A percentile compares a stretch with the other conserved stretches of the same genome.
phyloP scores from a whole-genome alignment of 495 filamentous ascomycete species.

The Aspergillus sparsus region DNA sequence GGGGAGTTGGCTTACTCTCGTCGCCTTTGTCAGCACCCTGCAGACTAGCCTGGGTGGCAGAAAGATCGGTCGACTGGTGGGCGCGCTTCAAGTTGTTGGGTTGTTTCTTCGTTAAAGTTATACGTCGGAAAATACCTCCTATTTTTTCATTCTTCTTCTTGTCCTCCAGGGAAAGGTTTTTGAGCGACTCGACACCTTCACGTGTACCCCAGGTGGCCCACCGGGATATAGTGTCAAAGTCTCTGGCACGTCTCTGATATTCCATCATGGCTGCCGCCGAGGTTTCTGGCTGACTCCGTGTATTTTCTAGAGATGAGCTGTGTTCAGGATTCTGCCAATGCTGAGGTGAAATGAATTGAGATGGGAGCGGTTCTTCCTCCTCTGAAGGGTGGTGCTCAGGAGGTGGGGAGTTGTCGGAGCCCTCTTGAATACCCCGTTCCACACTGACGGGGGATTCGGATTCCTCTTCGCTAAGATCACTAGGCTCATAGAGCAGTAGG shows the following conservation, averaged over 20 bases:
- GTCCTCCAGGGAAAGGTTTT: conserved; percentile 59
- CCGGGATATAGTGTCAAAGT: conserved; percentile 56
- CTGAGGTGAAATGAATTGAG: conserved; percentile 38
- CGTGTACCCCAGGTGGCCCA: conserved; percentile 74
- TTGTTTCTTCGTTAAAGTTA: conserved; percentile 47
- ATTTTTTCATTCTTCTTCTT: conserved; percentile 42
- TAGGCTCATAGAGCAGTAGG: conserved; percentile 47
- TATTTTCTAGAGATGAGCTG: conserved; percentile 32
- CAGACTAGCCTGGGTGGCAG: conserved; percentile 31
- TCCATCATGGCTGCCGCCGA: conserved; percentile 50
- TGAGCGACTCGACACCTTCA: conserved; percentile 62
- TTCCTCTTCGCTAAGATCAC: conserved; percentile 41
- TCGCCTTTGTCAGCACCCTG: conserved; percentile 39
- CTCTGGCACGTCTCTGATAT: conserved; percentile 43
- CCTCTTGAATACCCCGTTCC: conserved; percentile 29
- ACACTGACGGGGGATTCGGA: conserved; percentile 37
- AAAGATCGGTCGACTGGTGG: conserved; percentile 39
- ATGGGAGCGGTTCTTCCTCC: conserved; percentile 29
- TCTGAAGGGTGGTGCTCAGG: conserved; percentile 24
- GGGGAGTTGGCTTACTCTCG: conserved; percentile 26
- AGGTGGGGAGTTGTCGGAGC: conserved; percentile 30
- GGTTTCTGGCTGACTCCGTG: conserved; percentile 44
- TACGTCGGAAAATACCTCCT: conserved; percentile 51
- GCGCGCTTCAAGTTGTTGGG: conserved; percentile 34
- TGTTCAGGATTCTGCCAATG: conserved; percentile 47